phyloP scores from a whole-genome alignment of 371 early-diverging fungal species.

The Apophysomyces variabilis region DNA sequence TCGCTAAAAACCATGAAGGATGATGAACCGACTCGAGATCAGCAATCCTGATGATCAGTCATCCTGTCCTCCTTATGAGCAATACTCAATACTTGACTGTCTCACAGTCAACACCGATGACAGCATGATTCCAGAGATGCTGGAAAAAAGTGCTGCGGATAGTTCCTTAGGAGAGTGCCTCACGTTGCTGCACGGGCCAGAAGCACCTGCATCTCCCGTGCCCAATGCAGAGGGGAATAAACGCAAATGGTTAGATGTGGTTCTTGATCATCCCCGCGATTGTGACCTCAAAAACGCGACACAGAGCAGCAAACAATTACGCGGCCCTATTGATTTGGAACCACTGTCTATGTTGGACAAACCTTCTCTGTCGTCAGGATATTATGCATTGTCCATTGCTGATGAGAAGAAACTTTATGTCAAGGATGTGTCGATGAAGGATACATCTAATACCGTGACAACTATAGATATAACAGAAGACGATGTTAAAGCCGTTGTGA shows the following conservation, averaged over 20 bases:
- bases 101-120: background rate
- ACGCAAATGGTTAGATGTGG: constrained; percentile 20
- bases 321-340: too few relatives aligned
- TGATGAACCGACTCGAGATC: background rate
- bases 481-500: background rate
- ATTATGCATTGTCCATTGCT: background rate
- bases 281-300: background rate
- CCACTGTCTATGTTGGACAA: background rate
- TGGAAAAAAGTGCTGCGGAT: background rate
- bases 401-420: background rate
- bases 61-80: background rate
- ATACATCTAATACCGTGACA: background rate
- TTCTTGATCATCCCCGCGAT: constrained; percentile 21
- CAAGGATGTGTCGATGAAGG: too few relatives aligned
- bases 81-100: background rate
- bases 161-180: background rate
- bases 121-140: background rate
- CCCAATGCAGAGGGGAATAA: constrained; percentile 1
- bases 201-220: constrained; percentile 6
- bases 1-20: constrained; percentile 1
- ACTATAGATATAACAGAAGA: background rate
- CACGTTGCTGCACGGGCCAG: constrained; percentile 5
- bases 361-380: background rate
- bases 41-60: background rate
- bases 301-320: background rate